Evolutionary conservation across 139 green algal species (phyloP).

Genomic region (Edaphochlamys debaryana): DNA sequence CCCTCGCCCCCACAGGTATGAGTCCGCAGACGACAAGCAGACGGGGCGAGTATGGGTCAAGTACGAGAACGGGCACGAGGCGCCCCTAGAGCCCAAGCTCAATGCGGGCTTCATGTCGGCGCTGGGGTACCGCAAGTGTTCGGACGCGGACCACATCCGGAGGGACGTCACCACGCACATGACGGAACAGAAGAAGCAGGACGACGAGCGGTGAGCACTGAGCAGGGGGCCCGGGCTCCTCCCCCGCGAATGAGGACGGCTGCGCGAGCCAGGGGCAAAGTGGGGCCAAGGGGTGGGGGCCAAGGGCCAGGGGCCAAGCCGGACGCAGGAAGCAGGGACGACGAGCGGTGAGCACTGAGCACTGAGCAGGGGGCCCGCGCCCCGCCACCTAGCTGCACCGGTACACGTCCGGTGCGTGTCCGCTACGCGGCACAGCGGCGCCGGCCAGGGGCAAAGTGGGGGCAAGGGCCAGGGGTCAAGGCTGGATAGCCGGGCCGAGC

Average conservation of each 20-base stretch:
- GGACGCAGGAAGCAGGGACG: too few species aligned
- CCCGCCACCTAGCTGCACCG: too few species aligned
- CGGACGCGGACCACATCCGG: conserved; percentile 63
- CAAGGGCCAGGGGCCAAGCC: too few species aligned
- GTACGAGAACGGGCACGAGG: conserved; percentile 66
- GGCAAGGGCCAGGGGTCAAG: too few species aligned
- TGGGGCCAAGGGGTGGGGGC: too few species aligned
- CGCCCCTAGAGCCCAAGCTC: conserved; percentile 61
- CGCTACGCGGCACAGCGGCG: too few species aligned
- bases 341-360: too few species aligned
- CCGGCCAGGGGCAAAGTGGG: too few species aligned
- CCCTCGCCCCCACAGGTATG: conserved; percentile 46
- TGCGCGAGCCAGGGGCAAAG: neutral
- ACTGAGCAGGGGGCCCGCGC: neutral
- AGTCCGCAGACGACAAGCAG: conserved; percentile 56
- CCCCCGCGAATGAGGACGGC: neutral
- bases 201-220: conserved; percentile 45
- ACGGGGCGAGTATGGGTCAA: conserved; percentile 62
- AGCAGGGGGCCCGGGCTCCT: neutral
- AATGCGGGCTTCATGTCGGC: conserved; percentile 48
- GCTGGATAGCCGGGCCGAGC: too few species aligned
- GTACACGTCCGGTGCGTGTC: too few species aligned
- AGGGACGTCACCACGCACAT: conserved; percentile 50
- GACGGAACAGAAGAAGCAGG: conserved; percentile 47
- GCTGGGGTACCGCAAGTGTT: conserved; percentile 61